Conservation (phyloP, 208 protist genomes). For the Acanthamoeba royreba region DNA sequence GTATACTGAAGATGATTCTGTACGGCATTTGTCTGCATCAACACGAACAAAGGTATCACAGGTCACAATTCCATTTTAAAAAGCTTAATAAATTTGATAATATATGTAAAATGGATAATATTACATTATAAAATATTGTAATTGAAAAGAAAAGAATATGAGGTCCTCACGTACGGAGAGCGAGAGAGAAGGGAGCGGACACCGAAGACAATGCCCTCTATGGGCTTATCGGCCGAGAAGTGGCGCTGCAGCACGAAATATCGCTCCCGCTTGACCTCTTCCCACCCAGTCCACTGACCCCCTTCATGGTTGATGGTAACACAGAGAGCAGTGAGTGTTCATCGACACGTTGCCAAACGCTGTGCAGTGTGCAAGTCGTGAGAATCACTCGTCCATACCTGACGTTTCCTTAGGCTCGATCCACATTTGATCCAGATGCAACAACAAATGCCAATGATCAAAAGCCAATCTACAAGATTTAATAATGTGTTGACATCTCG, state of each 20-base stretch:
- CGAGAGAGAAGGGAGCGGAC: not conserved
- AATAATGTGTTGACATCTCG: too few relatives aligned
- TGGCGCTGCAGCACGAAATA: not conserved
- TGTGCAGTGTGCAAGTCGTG: not conserved
- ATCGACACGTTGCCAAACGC: not conserved
- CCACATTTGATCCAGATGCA: not conserved
- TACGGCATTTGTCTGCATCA: not conserved
- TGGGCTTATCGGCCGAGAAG: not conserved
- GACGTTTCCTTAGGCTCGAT: not conserved
- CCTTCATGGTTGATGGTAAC: not conserved
- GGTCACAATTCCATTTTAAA: not conserved
- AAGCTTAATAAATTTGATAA: not conserved
- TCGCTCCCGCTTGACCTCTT: not conserved
- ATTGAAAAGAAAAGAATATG: not conserved
- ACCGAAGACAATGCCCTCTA: not conserved
- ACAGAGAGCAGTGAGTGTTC: not conserved
- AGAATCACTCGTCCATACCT: not conserved
- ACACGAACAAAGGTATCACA: not conserved
- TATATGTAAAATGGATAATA: too few relatives aligned
- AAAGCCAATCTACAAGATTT: too few relatives aligned
- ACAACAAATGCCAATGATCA: not conserved
- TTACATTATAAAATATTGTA: not conserved
- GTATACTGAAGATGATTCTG: not conserved
- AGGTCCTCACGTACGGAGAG: not conserved
- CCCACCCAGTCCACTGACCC: not conserved